Percentiles rank a stretch among this genome's conserved stretches.
phyloP scores from a whole-genome alignment of 2,329 filamentous ascomycete species.

The Epichloe elymi region DNA sequence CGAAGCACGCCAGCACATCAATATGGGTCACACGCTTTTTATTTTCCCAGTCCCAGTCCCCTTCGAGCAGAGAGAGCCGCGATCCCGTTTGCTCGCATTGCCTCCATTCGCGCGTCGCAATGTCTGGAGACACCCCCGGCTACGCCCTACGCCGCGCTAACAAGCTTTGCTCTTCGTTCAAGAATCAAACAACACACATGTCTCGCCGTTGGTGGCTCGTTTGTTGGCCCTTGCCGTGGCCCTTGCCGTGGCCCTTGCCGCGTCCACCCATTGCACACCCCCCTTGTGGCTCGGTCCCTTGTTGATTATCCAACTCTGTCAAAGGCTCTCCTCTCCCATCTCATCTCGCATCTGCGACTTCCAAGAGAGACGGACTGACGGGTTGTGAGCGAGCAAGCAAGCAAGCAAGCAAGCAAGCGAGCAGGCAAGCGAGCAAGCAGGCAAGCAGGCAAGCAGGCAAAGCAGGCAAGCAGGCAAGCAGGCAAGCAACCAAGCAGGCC shows the following conservation, averaged over 20 bases:
- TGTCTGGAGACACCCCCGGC: constrained; percentile 32
- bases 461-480: background rate
- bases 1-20: constrained; percentile 86
- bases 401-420: background rate
- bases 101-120: constrained; percentile 21
- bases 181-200: constrained; percentile 41
- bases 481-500: too few relatives aligned
- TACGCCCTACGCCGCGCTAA: constrained; percentile 40
- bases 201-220: constrained; percentile 41
- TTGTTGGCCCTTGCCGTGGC: background rate
- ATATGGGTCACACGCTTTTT: constrained; percentile 47
- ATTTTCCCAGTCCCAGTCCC: background rate
- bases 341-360: background rate
- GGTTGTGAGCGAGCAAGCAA: background rate
- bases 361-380: background rate
- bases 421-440: background rate
- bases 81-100: constrained; percentile 29
- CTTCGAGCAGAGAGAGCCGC: constrained; percentile 26
- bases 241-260: background rate
- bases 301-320: background rate
- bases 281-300: background rate
- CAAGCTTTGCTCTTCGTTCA: constrained; percentile 18
- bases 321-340: background rate
- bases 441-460: background rate
- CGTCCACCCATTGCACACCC: background rate